phyloP scores from a whole-genome alignment of 306 rosid species.

The Purshia tridentata region DNA sequence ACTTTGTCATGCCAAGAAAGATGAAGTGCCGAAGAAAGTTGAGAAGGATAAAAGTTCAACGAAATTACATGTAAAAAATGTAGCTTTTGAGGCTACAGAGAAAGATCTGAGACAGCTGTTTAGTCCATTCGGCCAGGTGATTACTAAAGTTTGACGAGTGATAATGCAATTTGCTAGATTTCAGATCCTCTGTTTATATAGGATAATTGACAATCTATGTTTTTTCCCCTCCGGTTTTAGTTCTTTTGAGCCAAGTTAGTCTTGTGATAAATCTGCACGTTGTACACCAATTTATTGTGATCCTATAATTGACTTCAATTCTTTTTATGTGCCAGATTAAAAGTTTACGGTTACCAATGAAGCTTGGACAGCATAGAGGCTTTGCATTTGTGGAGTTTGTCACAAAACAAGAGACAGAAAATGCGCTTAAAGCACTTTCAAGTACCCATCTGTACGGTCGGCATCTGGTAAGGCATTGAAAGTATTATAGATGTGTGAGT shows the following conservation, averaged over 20 bases:
- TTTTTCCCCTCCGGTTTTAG: background rate
- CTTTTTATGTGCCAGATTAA: slow-evolving; percentile 56
- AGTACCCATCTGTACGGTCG: slow-evolving; percentile 74
- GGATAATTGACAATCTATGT: background rate
- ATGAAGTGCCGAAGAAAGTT: slow-evolving; percentile 44
- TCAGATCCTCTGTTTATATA: background rate
- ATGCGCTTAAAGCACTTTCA: slow-evolving; percentile 75
- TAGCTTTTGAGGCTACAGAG: slow-evolving; percentile 86
- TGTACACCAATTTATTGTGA: background rate
- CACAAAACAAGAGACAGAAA: slow-evolving; percentile 85
- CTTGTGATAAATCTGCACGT: background rate
- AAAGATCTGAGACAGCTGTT: slow-evolving; percentile 85
- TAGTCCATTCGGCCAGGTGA: slow-evolving; percentile 95
- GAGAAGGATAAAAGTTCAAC: slow-evolving; percentile 79
- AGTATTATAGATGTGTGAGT: background rate
- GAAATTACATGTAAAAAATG: slow-evolving; percentile 73
- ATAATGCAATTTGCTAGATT: background rate
- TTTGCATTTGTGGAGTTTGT: slow-evolving; percentile 91
- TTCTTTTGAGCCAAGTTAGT: background rate
- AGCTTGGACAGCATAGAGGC: slow-evolving; percentile 84
- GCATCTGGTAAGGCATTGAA: slow-evolving; percentile 64
- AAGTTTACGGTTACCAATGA: slow-evolving; percentile 83
- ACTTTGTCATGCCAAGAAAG: slow-evolving; percentile 69
- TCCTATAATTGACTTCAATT: background rate
- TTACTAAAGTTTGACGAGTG: slow-evolving; percentile 18